Conservation (phyloP, 2,329 filamentous ascomycete genomes). For the Colletotrichum melonis region DNA sequence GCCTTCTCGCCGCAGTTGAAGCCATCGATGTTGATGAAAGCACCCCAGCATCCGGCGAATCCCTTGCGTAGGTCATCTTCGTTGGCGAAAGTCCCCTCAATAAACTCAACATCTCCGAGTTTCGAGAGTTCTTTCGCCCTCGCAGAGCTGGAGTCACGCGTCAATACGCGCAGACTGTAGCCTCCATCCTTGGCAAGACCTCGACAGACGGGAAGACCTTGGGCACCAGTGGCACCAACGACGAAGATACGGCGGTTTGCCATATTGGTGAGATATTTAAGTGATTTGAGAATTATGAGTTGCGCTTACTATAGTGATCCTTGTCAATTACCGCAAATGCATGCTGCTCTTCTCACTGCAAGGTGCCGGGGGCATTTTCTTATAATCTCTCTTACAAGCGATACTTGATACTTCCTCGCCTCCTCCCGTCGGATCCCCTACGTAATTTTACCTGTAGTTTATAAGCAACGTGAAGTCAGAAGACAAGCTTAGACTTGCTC, state of each 20-base stretch:
- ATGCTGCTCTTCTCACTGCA: not conserved
- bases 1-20: conserved; percentile 65
- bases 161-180: conserved; percentile 60
- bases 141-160: conserved; percentile 54
- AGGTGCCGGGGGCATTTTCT: not conserved
- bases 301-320: not conserved
- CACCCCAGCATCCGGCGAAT: conserved; percentile 57
- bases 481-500: not conserved
- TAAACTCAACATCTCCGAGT: conserved; percentile 55
- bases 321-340: not conserved
- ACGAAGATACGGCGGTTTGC: conserved; percentile 45
- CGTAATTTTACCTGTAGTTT: not conserved
- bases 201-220: conserved; percentile 59
- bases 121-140: conserved; percentile 55
- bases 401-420: not conserved
- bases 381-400: not conserved
- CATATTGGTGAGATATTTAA: not conserved
- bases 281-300: not conserved
- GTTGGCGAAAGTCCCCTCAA: conserved; percentile 59
- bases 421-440: not conserved
- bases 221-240: conserved; percentile 63
- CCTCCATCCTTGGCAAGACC: conserved; percentile 52
- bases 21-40: conserved; percentile 66
- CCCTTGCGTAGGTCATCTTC: conserved; percentile 56
- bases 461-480: not conserved